Evolutionary conservation across 768 basidiomycete species (phyloP), one percentile per base, ranked within the genome.

Genomic region (Kwoniella sp.): DNA sequence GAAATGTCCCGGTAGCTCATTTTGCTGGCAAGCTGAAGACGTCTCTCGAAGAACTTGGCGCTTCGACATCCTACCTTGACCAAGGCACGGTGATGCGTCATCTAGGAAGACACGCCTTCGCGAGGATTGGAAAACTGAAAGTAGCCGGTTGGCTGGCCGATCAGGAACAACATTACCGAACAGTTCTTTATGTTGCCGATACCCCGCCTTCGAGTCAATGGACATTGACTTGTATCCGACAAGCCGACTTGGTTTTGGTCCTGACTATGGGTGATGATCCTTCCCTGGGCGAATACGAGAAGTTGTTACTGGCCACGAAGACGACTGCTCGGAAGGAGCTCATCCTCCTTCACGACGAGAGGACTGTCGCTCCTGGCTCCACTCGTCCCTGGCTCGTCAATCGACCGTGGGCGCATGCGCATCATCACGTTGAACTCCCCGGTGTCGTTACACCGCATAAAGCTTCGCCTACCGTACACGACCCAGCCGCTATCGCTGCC

Each of bases 311-410:
- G 47, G 93, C 93, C 1, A 90, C 93, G 85, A 98, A 98, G 83
- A 97, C 95, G 0, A 98, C 95, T 0, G 96, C 95, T n/a, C 84
- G 96, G 60, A 98, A 98, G 81, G 96, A 99, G 78, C 86, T 99
- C 28, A 89, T 99, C 4, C 84, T 99, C 4, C 84, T 99, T 11
- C 96, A 99, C 74, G 89, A 93, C 1, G 92, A 96, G 76, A 88
- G 93, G 41, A 88, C 88, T 23, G 91, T 98, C 2, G 83, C 86
- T 9, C 89, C 93, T 2, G 95, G 95, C 2, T 93, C 91, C 9
- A 99, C 96, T 38, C 86, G 95, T 47, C 90, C 91, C 79, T 99
- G 96, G 95, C 84, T 99, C 57, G 92, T 93, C 85, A 90, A 86
- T 73, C 92, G 96, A 52, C 90, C 93, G 22, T 98, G 95, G 94